Evolutionary conservation across 2,329 filamentous ascomycete genomes (phyloP), one percentile per base, ranked within the genome.

Genomic region (Penicillium sclerotiorum): DNA sequence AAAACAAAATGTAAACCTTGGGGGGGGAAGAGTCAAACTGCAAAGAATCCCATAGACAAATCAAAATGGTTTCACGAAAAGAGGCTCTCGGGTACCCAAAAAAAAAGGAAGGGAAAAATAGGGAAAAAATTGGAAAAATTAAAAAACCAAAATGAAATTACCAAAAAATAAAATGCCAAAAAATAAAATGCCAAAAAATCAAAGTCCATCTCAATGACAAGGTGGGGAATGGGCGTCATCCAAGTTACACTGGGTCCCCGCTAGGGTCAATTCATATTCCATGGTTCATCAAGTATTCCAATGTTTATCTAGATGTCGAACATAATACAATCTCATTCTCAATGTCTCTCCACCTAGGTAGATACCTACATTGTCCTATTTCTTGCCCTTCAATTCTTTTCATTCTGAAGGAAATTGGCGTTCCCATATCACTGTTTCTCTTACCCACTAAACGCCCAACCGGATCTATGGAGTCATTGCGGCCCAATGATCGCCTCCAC

Each of bases 401-500:
- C n/a, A n/a, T n/a, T n/a, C n/a, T n/a, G n/a, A n/a, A n/a, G n/a
- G n/a, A n/a, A n/a, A n/a, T n/a, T n/a, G n/a, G n/a, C n/a, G n/a
- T n/a, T n/a, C n/a, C n/a, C n/a, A n/a, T n/a, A n/a, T n/a, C 15
- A 15, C 11, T 43, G 8, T 30, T 48, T 36, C 42, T 35, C 22
- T 40, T 28, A 38, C 6, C 20, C 8, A 13, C 21, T 21, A 21
- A 52, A 46, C 49, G 56, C 56, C 56, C 57, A 55, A 58, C 41
- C 12, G n/a, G n/a, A n/a, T n/a, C n/a, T n/a, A n/a, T n/a, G n/a
- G 30, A 30, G 43, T 39, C 28, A 44, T 61, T 58, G 58, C 57
- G 57, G 59, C 59, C 59, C 59, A 59, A 61, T 57, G 46, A 45
- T 55, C 50, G 50, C 56, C 56, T 54, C 57, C 58, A 45, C 50